Evolutionary conservation across 2,329 filamentous ascomycete genomes (phyloP), one percentile per base, ranked within the genome.

Genomic region (Exophiala viscosa): DNA sequence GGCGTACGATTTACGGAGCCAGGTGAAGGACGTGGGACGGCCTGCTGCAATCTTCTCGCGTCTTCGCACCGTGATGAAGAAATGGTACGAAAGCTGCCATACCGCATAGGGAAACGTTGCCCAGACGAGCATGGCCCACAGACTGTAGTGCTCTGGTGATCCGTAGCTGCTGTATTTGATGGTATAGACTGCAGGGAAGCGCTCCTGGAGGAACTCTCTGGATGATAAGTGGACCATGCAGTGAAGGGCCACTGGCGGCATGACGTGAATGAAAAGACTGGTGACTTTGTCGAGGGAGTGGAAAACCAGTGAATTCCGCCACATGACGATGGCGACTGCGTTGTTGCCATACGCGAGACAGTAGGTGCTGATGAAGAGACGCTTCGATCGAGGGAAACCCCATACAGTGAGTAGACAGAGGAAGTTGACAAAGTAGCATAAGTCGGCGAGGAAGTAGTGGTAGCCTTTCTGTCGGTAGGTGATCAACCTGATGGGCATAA

Each of bases 241-340:
- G 70, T 99, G 93, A 10, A 99, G 80, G 1, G 91, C 89, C 5
- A 88, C 92, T 60, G 91, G 96, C 1, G 93, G 93, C 92, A 99
- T 99, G 65, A 99, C 95, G 70, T 99, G 93, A 62, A 99, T 96
- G 74, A 99, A 99, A n/a, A 99, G 79, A 69, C 84, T 86, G 10
- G 91, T 95, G 56, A 97, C 90, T 72, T 99, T 99, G 78, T 99
- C 93, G 72, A 99, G 85, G 67, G 90, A 95, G 76, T 99, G 93
- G 70, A 99, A 99, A 42, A 99, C 93, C 66, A 99, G 82, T 31
- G 91, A 96, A 70, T 99, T 99, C 59, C 93, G 85, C 93, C 93
- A 99, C 91, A 99, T 93, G 67, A 93, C 90, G 69, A 99, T 97
- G 10, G 93, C 93, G 42, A 96, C 85, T 15, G 93, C 93, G 67